Evolutionary conservation across 108 stramenopile genomes (phyloP).

Genomic region (Nitzschia sp.): DNA sequence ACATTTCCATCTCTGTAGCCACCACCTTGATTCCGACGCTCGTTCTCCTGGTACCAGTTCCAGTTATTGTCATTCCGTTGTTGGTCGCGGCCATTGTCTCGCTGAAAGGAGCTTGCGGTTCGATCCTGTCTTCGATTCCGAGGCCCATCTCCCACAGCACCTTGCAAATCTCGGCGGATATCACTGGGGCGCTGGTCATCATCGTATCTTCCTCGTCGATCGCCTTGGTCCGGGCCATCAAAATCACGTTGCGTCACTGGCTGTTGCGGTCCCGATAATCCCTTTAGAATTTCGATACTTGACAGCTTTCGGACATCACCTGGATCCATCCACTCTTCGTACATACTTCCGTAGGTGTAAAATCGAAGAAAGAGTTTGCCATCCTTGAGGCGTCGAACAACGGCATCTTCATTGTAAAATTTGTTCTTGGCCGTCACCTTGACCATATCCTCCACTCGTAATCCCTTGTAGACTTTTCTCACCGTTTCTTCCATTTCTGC

Average conservation of each 20-base stretch:
- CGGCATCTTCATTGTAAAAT: conserved; percentile 78
- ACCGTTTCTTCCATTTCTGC: conserved; percentile 32
- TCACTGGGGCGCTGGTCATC: conserved; percentile 8
- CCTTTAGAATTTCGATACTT: conserved; percentile 61
- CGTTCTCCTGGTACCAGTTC: conserved; percentile 73
- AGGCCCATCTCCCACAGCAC: conserved; percentile 35
- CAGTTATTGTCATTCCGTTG: conserved; percentile 66
- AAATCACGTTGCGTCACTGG: conserved; percentile 55
- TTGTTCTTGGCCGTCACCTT: conserved; percentile 63
- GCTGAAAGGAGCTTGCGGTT: conserved; percentile 48
- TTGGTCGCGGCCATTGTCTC: conserved; percentile 23
- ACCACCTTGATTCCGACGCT: conserved; percentile 43
- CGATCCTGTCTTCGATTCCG: conserved; percentile 77
- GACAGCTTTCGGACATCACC: conserved; percentile 69
- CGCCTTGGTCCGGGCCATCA: conserved; percentile 30
- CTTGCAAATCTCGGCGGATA: conserved; percentile 27
- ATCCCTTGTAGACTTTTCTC: conserved; percentile 39
- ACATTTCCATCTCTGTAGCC: conserved; percentile 23
- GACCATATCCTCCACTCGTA: conserved; percentile 76
- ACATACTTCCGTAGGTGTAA: conserved; percentile 77
- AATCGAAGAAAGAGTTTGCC: conserved; percentile 71
- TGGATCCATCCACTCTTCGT: conserved; percentile 82
- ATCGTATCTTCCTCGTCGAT: not conserved
- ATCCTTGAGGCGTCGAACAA: conserved; percentile 72
- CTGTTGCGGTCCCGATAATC: conserved; percentile 61